A percentile compares a stretch with the other conserved stretches of the same genome.
phyloP scores from a whole-genome alignment of 2,329 filamentous ascomycete species.

The Plenodomus biglobosus region DNA sequence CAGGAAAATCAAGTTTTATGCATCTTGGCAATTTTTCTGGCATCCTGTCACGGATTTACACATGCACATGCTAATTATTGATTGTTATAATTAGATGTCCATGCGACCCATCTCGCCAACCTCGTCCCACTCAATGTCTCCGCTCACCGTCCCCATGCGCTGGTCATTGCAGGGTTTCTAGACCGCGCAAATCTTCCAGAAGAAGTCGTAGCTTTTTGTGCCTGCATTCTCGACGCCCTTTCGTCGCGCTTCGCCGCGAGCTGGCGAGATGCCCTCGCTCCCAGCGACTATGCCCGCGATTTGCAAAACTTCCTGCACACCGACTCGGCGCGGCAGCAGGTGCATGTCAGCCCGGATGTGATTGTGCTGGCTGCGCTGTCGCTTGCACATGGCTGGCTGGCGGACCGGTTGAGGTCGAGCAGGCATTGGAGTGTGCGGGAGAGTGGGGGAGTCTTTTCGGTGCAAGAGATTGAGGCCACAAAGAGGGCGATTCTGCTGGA shows the following conservation, averaged over 20 bases:
- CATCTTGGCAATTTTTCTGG: not conserved
- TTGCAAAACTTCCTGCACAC: slow-evolving; percentile 17
- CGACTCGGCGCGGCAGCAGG: slow-evolving; percentile 11
- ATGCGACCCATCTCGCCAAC: slow-evolving; percentile 40
- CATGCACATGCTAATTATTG: slow-evolving; percentile 17
- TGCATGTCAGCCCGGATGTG: slow-evolving; percentile 33
- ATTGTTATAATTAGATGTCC: slow-evolving; percentile 32
- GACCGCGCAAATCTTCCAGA: slow-evolving; percentile 35
- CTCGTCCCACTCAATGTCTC: slow-evolving; percentile 41
- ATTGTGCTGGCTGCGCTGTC: slow-evolving; percentile 41
- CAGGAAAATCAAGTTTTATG: not conserved
- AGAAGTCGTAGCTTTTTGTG: slow-evolving; percentile 42
- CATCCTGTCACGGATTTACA: no score
- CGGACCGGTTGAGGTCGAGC: slow-evolving; percentile 33
- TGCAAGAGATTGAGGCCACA: slow-evolving; percentile 37
- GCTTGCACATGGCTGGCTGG: slow-evolving; percentile 40
- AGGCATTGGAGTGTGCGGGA: slow-evolving; percentile 40
- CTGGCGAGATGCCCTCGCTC: slow-evolving; percentile 32
- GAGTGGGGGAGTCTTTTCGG: slow-evolving; percentile 24
- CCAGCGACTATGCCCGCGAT: slow-evolving; percentile 17
- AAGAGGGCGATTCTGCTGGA: slow-evolving; percentile 40
- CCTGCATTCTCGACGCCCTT: slow-evolving; percentile 43
- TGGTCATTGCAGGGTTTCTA: slow-evolving; percentile 34
- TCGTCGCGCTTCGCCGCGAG: slow-evolving; percentile 34
- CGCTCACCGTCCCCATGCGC: slow-evolving; percentile 27